Percentiles rank a stretch among this genome's conserved stretches.
Evolutionary conservation across 179 eudicot genomes (phyloP).

Genomic region (Drosera spatulata): DNA sequence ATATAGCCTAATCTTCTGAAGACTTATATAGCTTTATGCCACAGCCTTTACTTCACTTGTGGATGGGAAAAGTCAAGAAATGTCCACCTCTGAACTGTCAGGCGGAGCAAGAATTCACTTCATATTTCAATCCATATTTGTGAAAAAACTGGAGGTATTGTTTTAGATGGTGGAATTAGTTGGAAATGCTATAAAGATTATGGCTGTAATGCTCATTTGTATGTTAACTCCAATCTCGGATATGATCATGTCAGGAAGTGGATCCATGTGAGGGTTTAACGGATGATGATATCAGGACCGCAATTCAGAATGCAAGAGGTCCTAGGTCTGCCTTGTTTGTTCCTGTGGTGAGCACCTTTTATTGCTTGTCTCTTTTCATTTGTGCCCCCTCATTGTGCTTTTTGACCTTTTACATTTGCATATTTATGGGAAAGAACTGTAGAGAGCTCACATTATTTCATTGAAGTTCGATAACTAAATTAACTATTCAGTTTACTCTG

Average conservation of each 20-base stretch:
- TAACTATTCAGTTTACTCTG: too few relatives aligned
- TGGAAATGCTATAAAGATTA: too few relatives aligned
- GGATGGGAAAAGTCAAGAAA: constrained; percentile 44
- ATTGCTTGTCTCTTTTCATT: background rate
- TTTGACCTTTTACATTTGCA: background rate
- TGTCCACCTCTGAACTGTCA: constrained; percentile 47
- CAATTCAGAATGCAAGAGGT: constrained; percentile 58
- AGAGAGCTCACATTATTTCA: too few relatives aligned
- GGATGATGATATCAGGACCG: constrained; percentile 43
- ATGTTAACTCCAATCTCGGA: background rate
- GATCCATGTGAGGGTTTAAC: constrained; percentile 50
- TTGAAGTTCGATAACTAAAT: too few relatives aligned
- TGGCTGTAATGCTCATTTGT: background rate
- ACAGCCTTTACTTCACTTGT: constrained; percentile 41
- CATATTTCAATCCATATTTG: constrained; percentile 57
- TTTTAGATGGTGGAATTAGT: background rate
- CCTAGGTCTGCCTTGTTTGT: constrained; percentile 50
- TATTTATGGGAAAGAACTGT: background rate
- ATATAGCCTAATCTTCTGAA: background rate
- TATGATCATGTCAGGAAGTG: constrained; percentile 25
- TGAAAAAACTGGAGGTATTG: constrained; percentile 46
- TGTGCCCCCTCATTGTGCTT: background rate
- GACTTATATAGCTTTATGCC: constrained; percentile 6
- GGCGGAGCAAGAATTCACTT: constrained; percentile 61
- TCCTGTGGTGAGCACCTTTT: constrained; percentile 30